phyloP scores from a whole-genome alignment of 2,329 filamentous ascomycete genomes.

The Cladosporium cucumerinum region DNA sequence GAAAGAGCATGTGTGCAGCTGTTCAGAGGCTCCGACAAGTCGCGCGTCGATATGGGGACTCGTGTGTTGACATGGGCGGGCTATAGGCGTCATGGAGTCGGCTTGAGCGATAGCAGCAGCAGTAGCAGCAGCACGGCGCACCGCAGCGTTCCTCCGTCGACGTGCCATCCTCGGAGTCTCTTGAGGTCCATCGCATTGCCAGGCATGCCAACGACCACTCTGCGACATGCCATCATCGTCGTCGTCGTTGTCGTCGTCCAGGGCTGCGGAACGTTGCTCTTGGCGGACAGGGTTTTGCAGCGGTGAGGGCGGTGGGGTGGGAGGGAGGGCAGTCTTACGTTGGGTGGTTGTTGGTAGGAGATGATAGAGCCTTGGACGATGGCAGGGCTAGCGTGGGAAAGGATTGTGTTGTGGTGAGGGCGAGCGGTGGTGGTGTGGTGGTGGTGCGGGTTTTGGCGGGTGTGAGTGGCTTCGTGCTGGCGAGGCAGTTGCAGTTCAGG shows the following conservation, averaged over 20 bases:
- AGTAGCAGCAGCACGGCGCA: background rate
- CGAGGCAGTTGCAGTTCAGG: conserved; percentile 7
- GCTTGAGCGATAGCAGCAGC: background rate
- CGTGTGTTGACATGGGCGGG: conserved; percentile 6
- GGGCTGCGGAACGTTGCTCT: conserved; percentile 2
- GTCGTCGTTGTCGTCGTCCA: background rate
- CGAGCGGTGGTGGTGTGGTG: conserved; percentile 10
- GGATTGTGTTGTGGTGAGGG: conserved; percentile 8
- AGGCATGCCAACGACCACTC: background rate
- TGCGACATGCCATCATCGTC: background rate
- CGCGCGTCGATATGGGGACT: background rate
- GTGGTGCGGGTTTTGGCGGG: conserved; percentile 7
- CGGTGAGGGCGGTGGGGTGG: conserved; percentile 6
- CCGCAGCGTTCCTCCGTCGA: background rate
- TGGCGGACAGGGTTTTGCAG: conserved; percentile 14
- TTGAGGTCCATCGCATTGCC: conserved; percentile 1
- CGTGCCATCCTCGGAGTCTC: background rate
- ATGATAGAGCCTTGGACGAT: conserved; percentile 3
- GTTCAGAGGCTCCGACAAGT: background rate
- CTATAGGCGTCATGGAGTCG: conserved; percentile 9
- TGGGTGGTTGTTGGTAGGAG: conserved; percentile 11
- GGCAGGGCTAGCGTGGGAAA: conserved; percentile 13
- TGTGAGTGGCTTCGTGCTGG: conserved; percentile 8
- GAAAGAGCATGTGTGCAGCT: background rate
- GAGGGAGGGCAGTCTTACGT: conserved; percentile 8